These are phyloP conservation scores for Fusarium setosum DNA, from an alignment of 2,329 filamentous ascomycete species.

Conservation along the genomic window DNA sequence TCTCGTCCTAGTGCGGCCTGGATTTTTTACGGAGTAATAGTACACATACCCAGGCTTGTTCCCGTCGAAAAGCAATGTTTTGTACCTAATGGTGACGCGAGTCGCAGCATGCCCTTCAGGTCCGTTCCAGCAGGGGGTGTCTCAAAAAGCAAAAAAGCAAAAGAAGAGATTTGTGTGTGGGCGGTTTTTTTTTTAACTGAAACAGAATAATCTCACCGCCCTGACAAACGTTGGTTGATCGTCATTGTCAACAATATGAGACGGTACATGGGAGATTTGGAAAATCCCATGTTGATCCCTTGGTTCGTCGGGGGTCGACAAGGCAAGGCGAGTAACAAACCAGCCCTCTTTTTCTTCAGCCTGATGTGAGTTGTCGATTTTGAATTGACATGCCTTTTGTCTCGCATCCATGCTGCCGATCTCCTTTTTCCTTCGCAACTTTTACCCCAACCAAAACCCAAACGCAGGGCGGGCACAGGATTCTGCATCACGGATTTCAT, in stretches of 20 bases:
- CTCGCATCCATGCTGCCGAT: conserved; percentile 29
- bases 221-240: too few relatives aligned
- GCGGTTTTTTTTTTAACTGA: background rate
- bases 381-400: background rate
- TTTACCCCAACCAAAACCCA: conserved; percentile 6
- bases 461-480: background rate
- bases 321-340: background rate
- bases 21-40: background rate
- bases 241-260: background rate
- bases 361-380: conserved; percentile 11
- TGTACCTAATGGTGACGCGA: background rate
- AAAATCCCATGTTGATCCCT: conserved; percentile 9
- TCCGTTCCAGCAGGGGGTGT: background rate
- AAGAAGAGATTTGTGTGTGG: conserved; percentile 8
- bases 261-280: background rate
- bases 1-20: background rate
- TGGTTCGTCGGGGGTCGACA: background rate
- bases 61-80: background rate
- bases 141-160: conserved; percentile 14
- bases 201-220: conserved; percentile 23
- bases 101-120: background rate
- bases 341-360: conserved; percentile 18
- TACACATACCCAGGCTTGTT: background rate
- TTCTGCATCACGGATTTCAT: conserved; percentile 9
- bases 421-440: background rate